A percentile compares a stretch with the other conserved stretches of the same genome.
phyloP scores from a whole-genome alignment of 1,139 yeast species.

The Lodderomyces oxycetoniae region DNA sequence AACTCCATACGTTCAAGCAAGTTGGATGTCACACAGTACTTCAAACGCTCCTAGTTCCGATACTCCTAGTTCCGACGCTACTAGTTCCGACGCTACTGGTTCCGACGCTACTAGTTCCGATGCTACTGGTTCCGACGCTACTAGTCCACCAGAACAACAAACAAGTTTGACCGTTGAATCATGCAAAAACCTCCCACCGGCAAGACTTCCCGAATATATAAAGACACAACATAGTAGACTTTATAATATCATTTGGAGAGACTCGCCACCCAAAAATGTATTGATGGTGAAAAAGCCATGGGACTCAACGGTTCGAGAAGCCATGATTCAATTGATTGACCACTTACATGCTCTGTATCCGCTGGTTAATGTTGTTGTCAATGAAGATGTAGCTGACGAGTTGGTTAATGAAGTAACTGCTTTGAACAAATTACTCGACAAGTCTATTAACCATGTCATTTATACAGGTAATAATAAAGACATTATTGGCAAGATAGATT shows the following conservation, averaged over 20 bases:
- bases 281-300: slow-evolving; percentile 83
- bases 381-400: slow-evolving; percentile 72
- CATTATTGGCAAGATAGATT: slow-evolving; percentile 57
- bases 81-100: too few species aligned
- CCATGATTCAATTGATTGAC: slow-evolving; percentile 61
- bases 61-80: too few species aligned
- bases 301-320: slow-evolving; percentile 59
- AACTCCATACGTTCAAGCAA: too few species aligned
- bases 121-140: too few species aligned
- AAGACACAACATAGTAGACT: slow-evolving; percentile 11
- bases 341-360: slow-evolving; percentile 58
- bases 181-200: slow-evolving; percentile 11
- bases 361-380: slow-evolving; percentile 69
- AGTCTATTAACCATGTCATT: slow-evolving; percentile 11
- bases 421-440: slow-evolving; percentile 9
- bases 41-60: too few species aligned
- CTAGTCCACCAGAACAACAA: too few species aligned
- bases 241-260: slow-evolving; percentile 43
- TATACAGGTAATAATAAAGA: slow-evolving; percentile 59
- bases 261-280: slow-evolving; percentile 54
- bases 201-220: slow-evolving; percentile 12
- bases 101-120: too few species aligned
- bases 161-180: slow-evolving; percentile 7
- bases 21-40: too few species aligned
- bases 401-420: slow-evolving; percentile 31